Evolutionary conservation across 495 filamentous ascomycete species (phyloP).

Genomic region (Aspergillus incahuasiensis): DNA sequence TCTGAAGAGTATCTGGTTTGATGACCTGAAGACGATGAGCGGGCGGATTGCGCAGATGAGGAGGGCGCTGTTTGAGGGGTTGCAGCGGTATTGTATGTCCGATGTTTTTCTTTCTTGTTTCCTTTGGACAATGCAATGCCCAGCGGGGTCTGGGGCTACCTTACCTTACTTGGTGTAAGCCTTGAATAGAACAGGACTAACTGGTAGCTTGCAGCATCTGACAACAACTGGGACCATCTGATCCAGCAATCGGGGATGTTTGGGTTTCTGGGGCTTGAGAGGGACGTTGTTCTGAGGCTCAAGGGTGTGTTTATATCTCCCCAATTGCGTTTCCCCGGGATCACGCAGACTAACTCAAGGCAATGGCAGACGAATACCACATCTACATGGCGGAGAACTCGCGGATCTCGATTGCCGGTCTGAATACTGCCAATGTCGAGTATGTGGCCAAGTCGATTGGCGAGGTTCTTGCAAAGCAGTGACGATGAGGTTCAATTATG

Average conservation of each 20-base stretch:
- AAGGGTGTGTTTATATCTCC: conserved; percentile 33
- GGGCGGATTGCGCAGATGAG: conserved; percentile 33
- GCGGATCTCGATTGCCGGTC: conserved; percentile 37
- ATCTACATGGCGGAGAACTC: conserved; percentile 37
- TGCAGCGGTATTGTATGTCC: conserved; percentile 17
- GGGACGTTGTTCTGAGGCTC: conserved; percentile 21
- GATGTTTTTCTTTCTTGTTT: no score
- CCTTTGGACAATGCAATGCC: no score
- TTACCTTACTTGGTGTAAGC: no score
- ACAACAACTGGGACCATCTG: conserved; percentile 23
- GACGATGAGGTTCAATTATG: no score
- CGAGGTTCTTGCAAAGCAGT: not conserved
- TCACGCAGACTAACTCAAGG: no score
- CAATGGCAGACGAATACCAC: conserved; percentile 38
- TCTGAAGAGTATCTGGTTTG: conserved; percentile 31
- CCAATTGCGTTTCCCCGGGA: no score
- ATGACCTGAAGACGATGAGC: conserved; percentile 40
- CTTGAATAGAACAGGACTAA: no score
- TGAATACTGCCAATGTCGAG: conserved; percentile 35
- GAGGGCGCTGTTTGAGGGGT: conserved; percentile 20
- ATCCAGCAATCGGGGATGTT: conserved; percentile 40
- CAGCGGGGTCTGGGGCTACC: no score
- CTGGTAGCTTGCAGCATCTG: not conserved
- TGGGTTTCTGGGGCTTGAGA: conserved; percentile 31
- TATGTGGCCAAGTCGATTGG: conserved; percentile 36